These are phyloP conservation scores for Bimuria novae-zelandiae DNA, from an alignment of 2,329 filamentous ascomycete genomes.

Conservation along the genomic window DNA sequence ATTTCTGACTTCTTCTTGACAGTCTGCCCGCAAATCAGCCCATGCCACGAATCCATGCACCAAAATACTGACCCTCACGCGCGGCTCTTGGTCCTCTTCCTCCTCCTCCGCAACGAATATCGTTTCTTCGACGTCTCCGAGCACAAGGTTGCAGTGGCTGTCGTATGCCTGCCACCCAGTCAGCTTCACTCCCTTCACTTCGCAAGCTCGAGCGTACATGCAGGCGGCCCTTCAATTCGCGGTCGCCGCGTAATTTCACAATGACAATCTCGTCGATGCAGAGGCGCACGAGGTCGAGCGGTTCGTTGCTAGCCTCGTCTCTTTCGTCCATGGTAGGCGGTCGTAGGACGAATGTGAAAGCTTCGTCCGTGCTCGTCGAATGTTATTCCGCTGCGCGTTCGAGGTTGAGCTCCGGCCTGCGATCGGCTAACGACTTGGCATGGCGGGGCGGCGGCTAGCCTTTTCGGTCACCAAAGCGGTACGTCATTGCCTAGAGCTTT, in stretches of 20 bases:
- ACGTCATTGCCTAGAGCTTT: slow-evolving; percentile 22
- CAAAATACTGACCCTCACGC: slow-evolving; percentile 24
- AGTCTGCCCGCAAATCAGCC: slow-evolving; percentile 60
- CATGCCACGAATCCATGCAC: background rate
- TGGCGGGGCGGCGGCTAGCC: slow-evolving; percentile 10
- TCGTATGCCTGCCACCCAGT: slow-evolving; percentile 79
- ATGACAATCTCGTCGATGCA: slow-evolving; percentile 96
- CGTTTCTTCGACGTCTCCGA: slow-evolving; percentile 96
- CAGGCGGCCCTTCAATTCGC: slow-evolving; percentile 91
- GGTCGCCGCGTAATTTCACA: slow-evolving; percentile 93
- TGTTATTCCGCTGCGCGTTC: background rate
- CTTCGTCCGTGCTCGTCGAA: background rate
- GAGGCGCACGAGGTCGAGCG: slow-evolving; percentile 92
- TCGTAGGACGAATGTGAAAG: slow-evolving; percentile 1
- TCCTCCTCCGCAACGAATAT: slow-evolving; percentile 92
- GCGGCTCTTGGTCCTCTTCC: slow-evolving; percentile 70
- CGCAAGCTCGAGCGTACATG: slow-evolving; percentile 64
- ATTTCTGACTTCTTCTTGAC: slow-evolving; percentile 98
- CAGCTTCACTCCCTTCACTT: background rate
- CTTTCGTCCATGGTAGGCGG: slow-evolving; percentile 74
- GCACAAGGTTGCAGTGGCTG: slow-evolving; percentile 94
- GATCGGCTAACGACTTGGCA: slow-evolving; percentile 16
- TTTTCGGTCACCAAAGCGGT: slow-evolving; percentile 13
- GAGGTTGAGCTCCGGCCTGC: slow-evolving; percentile 19
- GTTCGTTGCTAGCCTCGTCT: slow-evolving; percentile 76